Conservation (phyloP, 176 grass and related monocot genomes). For the Bonia amplexicaulis region DNA sequence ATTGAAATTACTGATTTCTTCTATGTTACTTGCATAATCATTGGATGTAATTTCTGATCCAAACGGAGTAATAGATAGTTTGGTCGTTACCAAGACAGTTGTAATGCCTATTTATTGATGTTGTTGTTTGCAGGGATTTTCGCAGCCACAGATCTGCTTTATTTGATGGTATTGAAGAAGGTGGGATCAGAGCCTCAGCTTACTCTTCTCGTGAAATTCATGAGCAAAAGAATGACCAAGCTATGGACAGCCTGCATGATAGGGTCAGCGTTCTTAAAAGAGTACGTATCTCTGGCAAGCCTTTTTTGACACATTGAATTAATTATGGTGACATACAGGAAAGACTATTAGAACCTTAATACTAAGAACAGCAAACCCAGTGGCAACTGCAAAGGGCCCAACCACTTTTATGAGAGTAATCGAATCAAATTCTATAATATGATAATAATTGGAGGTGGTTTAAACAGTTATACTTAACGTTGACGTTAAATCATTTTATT, state of each 20-base stretch:
- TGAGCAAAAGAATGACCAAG: constrained; percentile 74
- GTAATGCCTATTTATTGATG: not conserved
- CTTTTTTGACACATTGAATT: not conserved
- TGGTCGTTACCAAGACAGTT: not conserved
- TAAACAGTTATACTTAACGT: not conserved
- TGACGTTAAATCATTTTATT: not conserved
- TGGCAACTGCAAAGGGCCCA: not conserved
- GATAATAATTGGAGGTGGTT: not conserved
- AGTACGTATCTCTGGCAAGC: constrained; percentile 38
- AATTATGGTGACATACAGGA: not conserved
- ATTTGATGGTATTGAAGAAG: constrained; percentile 81
- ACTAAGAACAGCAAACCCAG: not conserved
- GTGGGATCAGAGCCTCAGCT: constrained; percentile 42
- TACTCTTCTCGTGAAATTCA: constrained; percentile 80
- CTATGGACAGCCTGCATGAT: constrained; percentile 66
- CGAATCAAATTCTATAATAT: not conserved
- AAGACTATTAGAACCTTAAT: constrained; percentile 1
- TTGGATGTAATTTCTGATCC: not conserved
- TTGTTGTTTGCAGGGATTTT: constrained; percentile 36
- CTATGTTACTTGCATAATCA: not conserved
- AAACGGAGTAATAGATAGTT: not conserved
- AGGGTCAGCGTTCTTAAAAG: constrained; percentile 76
- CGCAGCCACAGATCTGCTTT: constrained; percentile 52
- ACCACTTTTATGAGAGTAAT: not conserved
- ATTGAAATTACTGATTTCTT: not conserved